Percentiles rank a stretch among this genome's conserved stretches.
Evolutionary conservation across 2,329 filamentous ascomycete genomes (phyloP).

Genomic region (Penicillium sp.): DNA sequence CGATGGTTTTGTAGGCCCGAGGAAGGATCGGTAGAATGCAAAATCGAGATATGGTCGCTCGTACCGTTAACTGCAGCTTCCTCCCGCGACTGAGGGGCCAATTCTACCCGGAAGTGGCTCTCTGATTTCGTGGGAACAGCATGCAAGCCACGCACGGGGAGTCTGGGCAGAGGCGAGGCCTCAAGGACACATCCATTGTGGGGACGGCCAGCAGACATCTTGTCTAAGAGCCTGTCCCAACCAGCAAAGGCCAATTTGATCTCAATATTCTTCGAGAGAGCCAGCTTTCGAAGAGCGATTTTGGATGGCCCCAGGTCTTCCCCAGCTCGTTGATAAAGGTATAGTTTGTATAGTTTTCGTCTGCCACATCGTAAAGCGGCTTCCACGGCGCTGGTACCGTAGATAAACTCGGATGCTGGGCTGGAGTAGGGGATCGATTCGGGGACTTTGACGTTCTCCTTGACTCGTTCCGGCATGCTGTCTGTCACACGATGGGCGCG

Average conservation of each 20-base stretch:
- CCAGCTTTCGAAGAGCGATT: conserved; percentile 46
- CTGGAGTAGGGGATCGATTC: conserved; percentile 72
- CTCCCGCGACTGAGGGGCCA: conserved; percentile 75
- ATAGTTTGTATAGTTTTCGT: conserved; percentile 82
- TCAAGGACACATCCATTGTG: conserved; percentile 93
- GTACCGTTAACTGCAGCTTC: conserved; percentile 75
- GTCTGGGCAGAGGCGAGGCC: conserved; percentile 77
- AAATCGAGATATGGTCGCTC: conserved; percentile 55
- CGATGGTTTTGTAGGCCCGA: conserved; percentile 23
- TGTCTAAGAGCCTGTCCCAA: conserved; percentile 75
- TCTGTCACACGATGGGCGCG: conserved; percentile 33
- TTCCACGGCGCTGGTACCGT: conserved; percentile 79
- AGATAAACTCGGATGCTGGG: conserved; percentile 88
- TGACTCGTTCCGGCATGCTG: conserved; percentile 40
- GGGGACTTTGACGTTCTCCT: conserved; percentile 45
- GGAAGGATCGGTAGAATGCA: conserved; percentile 24
- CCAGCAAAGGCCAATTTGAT: conserved; percentile 66
- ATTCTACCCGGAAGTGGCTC: conserved; percentile 62
- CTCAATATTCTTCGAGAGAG: conserved; percentile 54
- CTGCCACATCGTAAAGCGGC: conserved; percentile 73
- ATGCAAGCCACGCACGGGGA: conserved; percentile 68
- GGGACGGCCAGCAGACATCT: conserved; percentile 79
- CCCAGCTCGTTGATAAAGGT: conserved; percentile 70
- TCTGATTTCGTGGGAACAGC: conserved; percentile 53
- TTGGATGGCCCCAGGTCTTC: conserved; percentile 54